Evolutionary conservation across 2,329 filamentous ascomycete species (phyloP).

Genomic region (Decorospora gaudefroyi): DNA sequence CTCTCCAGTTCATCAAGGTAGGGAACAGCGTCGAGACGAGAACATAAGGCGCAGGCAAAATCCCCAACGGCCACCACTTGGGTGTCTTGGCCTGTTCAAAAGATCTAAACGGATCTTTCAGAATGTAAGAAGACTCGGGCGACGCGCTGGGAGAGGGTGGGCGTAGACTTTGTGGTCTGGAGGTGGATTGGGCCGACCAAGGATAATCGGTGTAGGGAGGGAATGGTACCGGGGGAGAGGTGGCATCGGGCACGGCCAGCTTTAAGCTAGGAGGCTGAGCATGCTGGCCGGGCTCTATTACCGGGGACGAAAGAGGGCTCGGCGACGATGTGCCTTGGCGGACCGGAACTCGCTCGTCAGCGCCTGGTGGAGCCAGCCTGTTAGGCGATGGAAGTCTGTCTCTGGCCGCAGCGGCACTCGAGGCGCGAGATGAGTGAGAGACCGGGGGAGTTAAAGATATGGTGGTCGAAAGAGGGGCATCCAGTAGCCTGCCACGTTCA

Average conservation of each 20-base stretch:
- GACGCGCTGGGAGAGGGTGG: conserved; percentile 59
- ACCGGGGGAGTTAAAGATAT: conserved; percentile 49
- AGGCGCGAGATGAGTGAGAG: conserved; percentile 36
- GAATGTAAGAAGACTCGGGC: conserved; percentile 54
- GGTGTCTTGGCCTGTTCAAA: conserved; percentile 52
- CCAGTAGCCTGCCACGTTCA: conserved; percentile 20
- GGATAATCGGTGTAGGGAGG: conserved; percentile 66
- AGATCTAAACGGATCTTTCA: conserved; percentile 51
- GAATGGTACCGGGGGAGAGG: conserved; percentile 64
- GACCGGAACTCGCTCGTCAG: conserved; percentile 26
- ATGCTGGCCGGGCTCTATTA: conserved; percentile 25
- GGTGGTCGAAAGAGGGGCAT: conserved; percentile 44
- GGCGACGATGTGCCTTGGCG: conserved; percentile 27
- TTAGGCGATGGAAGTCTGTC: conserved; percentile 29
- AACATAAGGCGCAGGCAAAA: conserved; percentile 72
- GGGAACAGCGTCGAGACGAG: conserved; percentile 80
- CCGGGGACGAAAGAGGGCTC: conserved; percentile 37
- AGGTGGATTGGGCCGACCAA: conserved; percentile 49
- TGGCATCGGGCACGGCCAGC: conserved; percentile 49
- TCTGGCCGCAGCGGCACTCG: conserved; percentile 35
- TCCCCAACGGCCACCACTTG: conserved; percentile 78
- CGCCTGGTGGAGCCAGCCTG: conserved; percentile 48
- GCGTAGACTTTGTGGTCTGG: conserved; percentile 60
- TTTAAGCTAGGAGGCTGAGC: conserved; percentile 47
- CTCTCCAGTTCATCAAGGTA: conserved; percentile 78